A percentile compares a stretch with the other conserved stretches of the same genome.
Evolutionary conservation across 331 rosid genomes (phyloP).

Genomic region (Erythrophleum ivorense): DNA sequence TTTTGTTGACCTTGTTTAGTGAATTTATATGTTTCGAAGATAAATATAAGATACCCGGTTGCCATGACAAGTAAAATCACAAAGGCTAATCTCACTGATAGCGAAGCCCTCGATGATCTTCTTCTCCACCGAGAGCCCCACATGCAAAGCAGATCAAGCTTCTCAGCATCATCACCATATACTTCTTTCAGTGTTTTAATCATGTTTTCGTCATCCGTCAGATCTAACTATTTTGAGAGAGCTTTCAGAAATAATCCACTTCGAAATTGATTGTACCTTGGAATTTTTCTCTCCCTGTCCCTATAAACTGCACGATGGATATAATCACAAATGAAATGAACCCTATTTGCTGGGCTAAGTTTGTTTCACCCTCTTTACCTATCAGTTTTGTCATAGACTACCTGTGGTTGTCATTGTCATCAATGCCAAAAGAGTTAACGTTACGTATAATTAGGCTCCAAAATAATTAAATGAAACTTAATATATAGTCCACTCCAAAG

Average conservation of each 20-base stretch:
- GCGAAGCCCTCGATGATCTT: constrained; percentile 23
- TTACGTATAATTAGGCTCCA: too few species aligned
- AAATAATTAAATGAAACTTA: too few species aligned
- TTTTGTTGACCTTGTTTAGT: too few species aligned
- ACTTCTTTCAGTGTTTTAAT: constrained; percentile 8
- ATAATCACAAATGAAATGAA: neutral
- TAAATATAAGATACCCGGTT: neutral
- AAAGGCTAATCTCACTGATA: constrained; percentile 31
- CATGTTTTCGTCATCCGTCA: constrained; percentile 29
- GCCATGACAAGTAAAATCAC: constrained; percentile 32
- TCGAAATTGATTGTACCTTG: constrained; percentile 33
- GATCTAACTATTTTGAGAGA: constrained; percentile 31
- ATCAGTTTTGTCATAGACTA: constrained; percentile 16
- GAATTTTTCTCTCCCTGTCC: constrained; percentile 32
- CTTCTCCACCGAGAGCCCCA: constrained; percentile 20
- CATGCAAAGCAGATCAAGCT: constrained; percentile 22
- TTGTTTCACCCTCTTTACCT: constrained; percentile 6
- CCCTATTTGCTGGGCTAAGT: constrained; percentile 6
- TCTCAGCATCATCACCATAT: constrained; percentile 29
- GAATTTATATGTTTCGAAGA: too few species aligned
- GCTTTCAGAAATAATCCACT: neutral
- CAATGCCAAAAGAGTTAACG: neutral
- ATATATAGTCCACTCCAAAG: too few species aligned
- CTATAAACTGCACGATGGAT: constrained; percentile 16
- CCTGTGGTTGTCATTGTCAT: neutral